A percentile compares a stretch with the other conserved stretches of the same genome.
Conservation (phyloP, 345 rosid species). For the Lenwebbia sp. region DNA sequence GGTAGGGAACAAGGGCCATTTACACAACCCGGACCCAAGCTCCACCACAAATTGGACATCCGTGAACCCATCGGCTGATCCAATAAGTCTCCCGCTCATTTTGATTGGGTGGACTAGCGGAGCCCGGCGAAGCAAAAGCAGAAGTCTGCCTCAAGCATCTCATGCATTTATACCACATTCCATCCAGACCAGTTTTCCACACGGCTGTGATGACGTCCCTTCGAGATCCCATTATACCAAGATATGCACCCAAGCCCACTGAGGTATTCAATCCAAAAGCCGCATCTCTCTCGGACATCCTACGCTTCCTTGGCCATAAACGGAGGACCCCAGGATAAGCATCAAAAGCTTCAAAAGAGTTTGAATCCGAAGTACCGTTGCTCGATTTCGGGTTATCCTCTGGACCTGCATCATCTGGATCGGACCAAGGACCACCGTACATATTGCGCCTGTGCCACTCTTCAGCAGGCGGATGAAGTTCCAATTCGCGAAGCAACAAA, state of each 20-base stretch:
- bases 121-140: constrained; percentile 64
- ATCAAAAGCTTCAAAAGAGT: constrained; percentile 30
- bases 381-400: constrained; percentile 42
- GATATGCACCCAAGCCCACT: constrained; percentile 88
- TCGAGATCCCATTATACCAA: constrained; percentile 98
- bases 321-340: constrained; percentile 53
- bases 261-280: constrained; percentile 94
- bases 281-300: constrained; percentile 97
- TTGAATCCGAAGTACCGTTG: constrained; percentile 28
- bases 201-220: constrained; percentile 92
- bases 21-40: constrained; percentile 95
- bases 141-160: constrained; percentile 96
- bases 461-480: constrained; percentile 98
- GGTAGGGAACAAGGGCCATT: not conserved
- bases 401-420: constrained; percentile 50
- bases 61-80: constrained; percentile 95
- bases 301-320: constrained; percentile 93
- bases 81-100: constrained; percentile 79
- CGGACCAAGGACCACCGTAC: constrained; percentile 96
- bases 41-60: constrained; percentile 99
- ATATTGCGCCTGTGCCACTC: constrained; percentile 98
- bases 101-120: constrained; percentile 34
- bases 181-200: constrained; percentile 95
- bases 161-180: constrained; percentile 98
- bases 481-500: constrained; percentile 84